Percentiles rank a stretch among this genome's conserved stretches.
These are phyloP conservation scores for Fibroporia radiculosa DNA, from an alignment of 768 basidiomycete species.

Conservation along the genomic window DNA sequence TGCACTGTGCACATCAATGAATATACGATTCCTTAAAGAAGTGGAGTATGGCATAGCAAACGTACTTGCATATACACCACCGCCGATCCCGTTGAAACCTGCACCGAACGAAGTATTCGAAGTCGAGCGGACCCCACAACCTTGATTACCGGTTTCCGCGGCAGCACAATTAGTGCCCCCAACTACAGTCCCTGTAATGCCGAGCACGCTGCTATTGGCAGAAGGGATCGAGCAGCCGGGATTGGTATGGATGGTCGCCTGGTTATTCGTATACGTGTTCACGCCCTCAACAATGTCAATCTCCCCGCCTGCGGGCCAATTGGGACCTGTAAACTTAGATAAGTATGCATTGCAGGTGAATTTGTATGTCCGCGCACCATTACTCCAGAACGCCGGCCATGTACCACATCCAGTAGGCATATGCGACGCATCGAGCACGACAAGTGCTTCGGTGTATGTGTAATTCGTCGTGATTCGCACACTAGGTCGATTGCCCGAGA, in stretches of 20 bases:
- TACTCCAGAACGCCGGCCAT: constrained; percentile 54
- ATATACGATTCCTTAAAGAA: neutral
- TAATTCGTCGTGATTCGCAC: constrained; percentile 67
- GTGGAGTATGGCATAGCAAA: too few species aligned
- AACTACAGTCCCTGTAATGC: constrained; percentile 55
- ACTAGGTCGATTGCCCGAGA: constrained; percentile 58
- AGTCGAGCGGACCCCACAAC: constrained; percentile 70
- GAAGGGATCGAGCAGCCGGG: constrained; percentile 63
- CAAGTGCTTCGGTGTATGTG: constrained; percentile 55
- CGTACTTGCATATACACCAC: constrained; percentile 88
- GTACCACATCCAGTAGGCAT: constrained; percentile 88
- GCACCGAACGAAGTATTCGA: constrained; percentile 63
- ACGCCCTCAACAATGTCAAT: constrained; percentile 86
- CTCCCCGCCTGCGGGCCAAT: constrained; percentile 64
- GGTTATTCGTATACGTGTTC: constrained; percentile 72
- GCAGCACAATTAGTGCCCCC: constrained; percentile 72
- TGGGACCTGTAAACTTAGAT: constrained; percentile 27
- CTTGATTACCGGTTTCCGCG: constrained; percentile 58
- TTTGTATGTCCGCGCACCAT: constrained; percentile 21
- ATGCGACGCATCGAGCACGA: constrained; percentile 79
- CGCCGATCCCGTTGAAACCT: constrained; percentile 73
- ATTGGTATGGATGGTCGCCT: constrained; percentile 76
- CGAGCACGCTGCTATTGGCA: constrained; percentile 36
- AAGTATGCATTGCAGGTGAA: neutral
- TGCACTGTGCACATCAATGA: constrained; percentile 40